phyloP scores from a whole-genome alignment of 805 yeast genomes.

The Nakazawaea ernobii region DNA sequence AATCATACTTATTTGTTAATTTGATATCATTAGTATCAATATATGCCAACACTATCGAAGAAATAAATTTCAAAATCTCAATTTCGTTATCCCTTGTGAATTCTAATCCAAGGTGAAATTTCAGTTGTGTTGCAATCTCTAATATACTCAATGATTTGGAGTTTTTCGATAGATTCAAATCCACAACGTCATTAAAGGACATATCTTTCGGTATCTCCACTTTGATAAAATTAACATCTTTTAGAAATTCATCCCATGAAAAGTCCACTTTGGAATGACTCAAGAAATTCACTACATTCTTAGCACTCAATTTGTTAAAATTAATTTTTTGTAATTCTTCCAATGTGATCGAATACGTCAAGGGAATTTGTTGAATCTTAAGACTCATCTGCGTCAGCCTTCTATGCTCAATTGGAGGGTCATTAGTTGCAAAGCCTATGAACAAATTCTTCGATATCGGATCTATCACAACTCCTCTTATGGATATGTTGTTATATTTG shows the following conservation, averaged over 20 bases:
- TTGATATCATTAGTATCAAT: background rate
- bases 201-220: background rate
- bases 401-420: conserved; percentile 1
- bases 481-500: conserved; percentile 3
- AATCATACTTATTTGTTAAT: background rate
- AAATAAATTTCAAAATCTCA: conserved; percentile 2
- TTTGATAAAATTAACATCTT: background rate
- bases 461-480: conserved; percentile 4
- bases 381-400: background rate
- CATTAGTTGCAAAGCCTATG: background rate
- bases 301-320: conserved; percentile 1
- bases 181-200: background rate
- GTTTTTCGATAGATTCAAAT: background rate
- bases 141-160: background rate
- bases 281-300: background rate
- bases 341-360: background rate
- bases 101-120: background rate
- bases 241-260: background rate
- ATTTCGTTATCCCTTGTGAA: background rate
- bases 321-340: background rate
- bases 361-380: background rate
- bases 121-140: conserved; percentile 1
- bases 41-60: background rate
- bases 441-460: background rate
- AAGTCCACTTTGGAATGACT: background rate